Percentiles rank a stretch among this genome's conserved stretches.
These are phyloP conservation scores for Saturnispora besseyi DNA, from an alignment of 805 yeast genomes.

Conservation along the genomic window DNA sequence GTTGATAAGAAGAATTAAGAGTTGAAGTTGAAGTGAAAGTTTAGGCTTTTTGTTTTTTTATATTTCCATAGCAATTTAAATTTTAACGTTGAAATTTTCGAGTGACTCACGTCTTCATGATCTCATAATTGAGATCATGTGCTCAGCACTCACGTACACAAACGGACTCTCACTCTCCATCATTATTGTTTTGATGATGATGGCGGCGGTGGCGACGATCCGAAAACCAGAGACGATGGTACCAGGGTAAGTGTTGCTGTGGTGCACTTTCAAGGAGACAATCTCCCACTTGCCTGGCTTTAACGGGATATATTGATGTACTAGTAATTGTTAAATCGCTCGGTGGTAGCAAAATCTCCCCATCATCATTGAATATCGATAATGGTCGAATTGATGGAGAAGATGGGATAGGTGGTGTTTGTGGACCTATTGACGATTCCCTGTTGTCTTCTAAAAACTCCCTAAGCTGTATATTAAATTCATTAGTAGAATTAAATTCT, in stretches of 20 bases:
- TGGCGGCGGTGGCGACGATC: background rate
- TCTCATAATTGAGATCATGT: background rate
- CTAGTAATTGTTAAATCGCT: background rate
- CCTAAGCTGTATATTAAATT: no score
- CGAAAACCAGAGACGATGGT: background rate
- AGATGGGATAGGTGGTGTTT: background rate
- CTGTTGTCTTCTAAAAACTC: background rate
- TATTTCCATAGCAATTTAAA: background rate
- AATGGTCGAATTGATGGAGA: background rate
- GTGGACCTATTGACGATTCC: background rate
- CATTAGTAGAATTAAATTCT: no score
- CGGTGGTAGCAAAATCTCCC: background rate
- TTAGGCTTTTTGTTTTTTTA: no score
- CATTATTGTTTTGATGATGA: no score
- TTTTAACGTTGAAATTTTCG: background rate
- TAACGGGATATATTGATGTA: background rate
- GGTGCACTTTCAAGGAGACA: background rate
- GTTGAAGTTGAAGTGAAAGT: no score
- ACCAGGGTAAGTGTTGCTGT: background rate
- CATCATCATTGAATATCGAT: background rate
- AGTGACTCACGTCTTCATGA: slow-evolving; percentile 1
- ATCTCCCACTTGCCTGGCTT: background rate
- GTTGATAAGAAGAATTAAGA: background rate
- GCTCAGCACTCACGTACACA: background rate
- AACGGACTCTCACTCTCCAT: background rate